phyloP scores from a whole-genome alignment of 2,329 filamentous ascomycete species.

The Macroventuria anomochaeta region DNA sequence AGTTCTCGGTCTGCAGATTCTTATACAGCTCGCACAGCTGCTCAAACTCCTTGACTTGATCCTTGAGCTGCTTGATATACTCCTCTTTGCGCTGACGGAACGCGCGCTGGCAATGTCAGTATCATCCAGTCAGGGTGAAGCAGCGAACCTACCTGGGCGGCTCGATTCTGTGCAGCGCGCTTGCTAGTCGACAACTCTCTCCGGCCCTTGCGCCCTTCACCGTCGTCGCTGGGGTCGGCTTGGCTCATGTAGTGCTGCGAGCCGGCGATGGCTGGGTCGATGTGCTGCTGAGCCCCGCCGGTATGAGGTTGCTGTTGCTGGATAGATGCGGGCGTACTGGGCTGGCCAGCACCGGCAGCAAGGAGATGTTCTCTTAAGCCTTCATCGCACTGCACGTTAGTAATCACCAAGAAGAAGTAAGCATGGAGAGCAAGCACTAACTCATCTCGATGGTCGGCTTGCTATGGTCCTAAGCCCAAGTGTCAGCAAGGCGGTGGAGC shows the following conservation, averaged over 20 bases:
- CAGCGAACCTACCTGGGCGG: constrained; percentile 76
- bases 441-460: constrained; percentile 53
- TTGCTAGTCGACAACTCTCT: constrained; percentile 94
- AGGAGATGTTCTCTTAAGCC: constrained; percentile 70
- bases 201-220: constrained; percentile 69
- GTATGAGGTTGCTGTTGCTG: constrained; percentile 44
- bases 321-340: constrained; percentile 29
- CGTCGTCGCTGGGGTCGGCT: constrained; percentile 55
- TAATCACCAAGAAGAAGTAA: constrained; percentile 31
- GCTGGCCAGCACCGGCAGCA: constrained; percentile 57
- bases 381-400: constrained; percentile 47
- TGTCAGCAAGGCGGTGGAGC: constrained; percentile 34
- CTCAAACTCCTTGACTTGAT: constrained; percentile 83
- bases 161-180: constrained; percentile 93
- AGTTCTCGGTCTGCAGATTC: constrained; percentile 85
- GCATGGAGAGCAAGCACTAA: constrained; percentile 37
- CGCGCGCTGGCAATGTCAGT: constrained; percentile 69
- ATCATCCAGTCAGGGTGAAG: constrained; percentile 12
- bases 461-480: constrained; percentile 37
- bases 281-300: constrained; percentile 59
- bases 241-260: constrained; percentile 56
- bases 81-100: constrained; percentile 98
- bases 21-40: constrained; percentile 80
- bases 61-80: constrained; percentile 97
- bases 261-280: constrained; percentile 65